phyloP scores from a whole-genome alignment of 176 grass and related monocot species.

The Miscanthus lutarioriparius region DNA sequence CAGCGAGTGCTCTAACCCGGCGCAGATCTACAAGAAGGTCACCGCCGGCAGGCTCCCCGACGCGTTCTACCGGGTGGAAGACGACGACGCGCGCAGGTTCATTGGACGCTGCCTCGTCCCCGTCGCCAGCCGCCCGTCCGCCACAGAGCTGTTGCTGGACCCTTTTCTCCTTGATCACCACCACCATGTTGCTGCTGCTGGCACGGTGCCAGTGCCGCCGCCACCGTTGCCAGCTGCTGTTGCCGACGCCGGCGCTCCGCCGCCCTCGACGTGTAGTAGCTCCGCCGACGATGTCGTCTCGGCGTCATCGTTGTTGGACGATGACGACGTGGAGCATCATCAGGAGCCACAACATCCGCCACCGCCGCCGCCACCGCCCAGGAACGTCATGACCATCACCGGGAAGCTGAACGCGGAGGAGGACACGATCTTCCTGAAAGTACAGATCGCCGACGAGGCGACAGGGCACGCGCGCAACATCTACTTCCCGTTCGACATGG shows the following conservation, averaged over 20 bases:
- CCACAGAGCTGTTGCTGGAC: constrained; percentile 65
- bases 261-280: neutral
- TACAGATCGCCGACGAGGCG: constrained; percentile 69
- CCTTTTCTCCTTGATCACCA: constrained; percentile 54
- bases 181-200: neutral
- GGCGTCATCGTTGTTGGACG: neutral
- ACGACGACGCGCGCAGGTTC: constrained; percentile 55
- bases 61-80: constrained; percentile 54
- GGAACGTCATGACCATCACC: constrained; percentile 56
- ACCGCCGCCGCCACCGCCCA: no score
- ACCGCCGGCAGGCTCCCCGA: constrained; percentile 76
- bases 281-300: neutral
- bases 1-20: constrained; percentile 79
- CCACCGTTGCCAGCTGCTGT: no score
- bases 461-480: constrained; percentile 63
- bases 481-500: constrained; percentile 87
- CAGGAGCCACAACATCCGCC: neutral
- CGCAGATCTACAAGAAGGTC: constrained; percentile 99
- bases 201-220: no score
- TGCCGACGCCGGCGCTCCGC: neutral
- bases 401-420: constrained; percentile 86
- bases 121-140: constrained; percentile 52
- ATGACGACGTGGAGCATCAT: neutral
- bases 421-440: constrained; percentile 86
- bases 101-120: constrained; percentile 53